phyloP scores from a whole-genome alignment of 257 asterid species.

The Rubia yunnanensis region DNA sequence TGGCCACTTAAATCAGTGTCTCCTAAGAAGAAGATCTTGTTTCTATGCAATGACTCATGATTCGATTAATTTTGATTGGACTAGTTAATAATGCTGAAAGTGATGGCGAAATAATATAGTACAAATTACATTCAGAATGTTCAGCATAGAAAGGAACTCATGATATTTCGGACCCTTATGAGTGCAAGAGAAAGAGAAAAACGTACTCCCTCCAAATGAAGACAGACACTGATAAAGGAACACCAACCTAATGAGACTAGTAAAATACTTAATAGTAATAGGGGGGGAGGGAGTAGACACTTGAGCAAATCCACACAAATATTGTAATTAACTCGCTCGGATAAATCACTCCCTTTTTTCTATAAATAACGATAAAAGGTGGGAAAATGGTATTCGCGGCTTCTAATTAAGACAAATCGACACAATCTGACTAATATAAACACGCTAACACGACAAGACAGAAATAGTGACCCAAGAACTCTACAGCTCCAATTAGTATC shows the following conservation, averaged over 20 bases:
- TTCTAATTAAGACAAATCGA: not conserved
- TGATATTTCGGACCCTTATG: not conserved
- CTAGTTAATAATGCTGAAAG: not conserved
- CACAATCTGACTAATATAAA: not conserved
- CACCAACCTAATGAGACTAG: too few relatives aligned
- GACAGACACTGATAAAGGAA: too few relatives aligned
- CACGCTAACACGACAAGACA: not conserved
- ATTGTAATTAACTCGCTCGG: not conserved
- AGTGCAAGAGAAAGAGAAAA: not conserved
- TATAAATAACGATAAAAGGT: too few relatives aligned
- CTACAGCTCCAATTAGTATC: not conserved
- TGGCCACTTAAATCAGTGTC: not conserved
- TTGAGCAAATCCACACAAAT: too few relatives aligned
- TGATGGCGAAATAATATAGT: not conserved
- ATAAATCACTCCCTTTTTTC: not conserved
- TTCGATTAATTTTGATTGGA: not conserved
- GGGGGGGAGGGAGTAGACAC: too few relatives aligned
- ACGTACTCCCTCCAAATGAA: too few relatives aligned
- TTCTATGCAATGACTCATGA: not conserved
- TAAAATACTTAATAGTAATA: too few relatives aligned
- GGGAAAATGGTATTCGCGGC: not conserved
- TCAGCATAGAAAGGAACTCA: too few relatives aligned
- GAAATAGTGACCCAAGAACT: not conserved
- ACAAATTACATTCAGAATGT: too few relatives aligned
- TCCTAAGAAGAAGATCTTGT: slow-evolving; percentile 2